Conservation (phyloP, 306 rosid species). For the Medicago arabica region DNA sequence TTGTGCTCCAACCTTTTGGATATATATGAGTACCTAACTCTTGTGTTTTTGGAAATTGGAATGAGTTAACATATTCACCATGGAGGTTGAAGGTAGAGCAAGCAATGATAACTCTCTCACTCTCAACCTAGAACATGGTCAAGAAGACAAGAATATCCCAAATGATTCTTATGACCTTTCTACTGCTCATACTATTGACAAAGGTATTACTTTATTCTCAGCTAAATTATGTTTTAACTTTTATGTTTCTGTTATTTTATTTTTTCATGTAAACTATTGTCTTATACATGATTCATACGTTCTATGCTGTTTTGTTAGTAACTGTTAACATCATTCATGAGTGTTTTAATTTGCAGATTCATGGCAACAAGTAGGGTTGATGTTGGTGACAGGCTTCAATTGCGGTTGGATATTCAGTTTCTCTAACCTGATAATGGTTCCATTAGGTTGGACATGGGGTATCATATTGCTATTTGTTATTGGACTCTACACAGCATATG, state of each 20-base stretch:
- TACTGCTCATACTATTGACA: conserved; percentile 61
- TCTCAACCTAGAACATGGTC: conserved; percentile 47
- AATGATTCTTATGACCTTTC: conserved; percentile 28
- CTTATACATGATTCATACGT: neutral
- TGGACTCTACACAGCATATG: conserved; percentile 66
- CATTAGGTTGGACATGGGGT: conserved; percentile 75
- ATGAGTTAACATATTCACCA: conserved; percentile 24
- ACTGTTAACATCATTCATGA: no score
- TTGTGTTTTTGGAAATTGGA: neutral
- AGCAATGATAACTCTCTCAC: conserved; percentile 28
- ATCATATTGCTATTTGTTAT: conserved; percentile 50
- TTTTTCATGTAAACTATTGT: neutral
- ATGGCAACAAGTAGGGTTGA: conserved; percentile 74
- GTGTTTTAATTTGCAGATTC: conserved; percentile 29
- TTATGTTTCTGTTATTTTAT: neutral
- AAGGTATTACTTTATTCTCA: conserved; percentile 35
- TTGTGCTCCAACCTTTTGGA: neutral
- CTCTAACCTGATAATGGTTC: conserved; percentile 58
- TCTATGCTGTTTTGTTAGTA: neutral
- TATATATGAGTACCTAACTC: neutral
- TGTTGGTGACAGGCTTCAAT: conserved; percentile 58
- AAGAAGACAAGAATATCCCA: conserved; percentile 4
- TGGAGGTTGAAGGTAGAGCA: conserved; percentile 47
- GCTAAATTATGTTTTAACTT: neutral
- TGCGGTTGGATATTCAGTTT: conserved; percentile 64